These are phyloP conservation scores for Nematocida sp. DNA, from an alignment of 371 early-diverging fungal species.

Conservation along the genomic window DNA sequence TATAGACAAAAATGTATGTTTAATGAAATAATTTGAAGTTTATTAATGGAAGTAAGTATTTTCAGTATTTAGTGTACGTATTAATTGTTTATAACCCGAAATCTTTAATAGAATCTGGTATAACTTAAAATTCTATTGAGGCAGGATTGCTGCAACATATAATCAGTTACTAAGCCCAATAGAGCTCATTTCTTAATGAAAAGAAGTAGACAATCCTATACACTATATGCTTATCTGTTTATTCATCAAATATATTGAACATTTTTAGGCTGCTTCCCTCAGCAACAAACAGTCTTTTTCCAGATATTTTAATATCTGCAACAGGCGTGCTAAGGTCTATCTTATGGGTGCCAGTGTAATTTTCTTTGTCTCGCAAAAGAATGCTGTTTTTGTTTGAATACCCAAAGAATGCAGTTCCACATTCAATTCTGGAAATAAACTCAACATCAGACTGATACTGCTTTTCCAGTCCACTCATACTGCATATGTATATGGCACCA, in stretches of 20 bases:
- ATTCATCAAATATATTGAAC: slow-evolving; percentile 55
- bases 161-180: too few relatives aligned
- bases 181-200: too few relatives aligned
- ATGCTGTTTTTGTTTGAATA: slow-evolving; percentile 47
- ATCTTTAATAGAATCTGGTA: too few relatives aligned
- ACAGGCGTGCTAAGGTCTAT: slow-evolving; percentile 30
- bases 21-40: too few relatives aligned
- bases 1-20: too few relatives aligned
- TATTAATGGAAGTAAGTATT: too few relatives aligned
- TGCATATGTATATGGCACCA: slow-evolving; percentile 37
- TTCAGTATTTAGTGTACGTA: too few relatives aligned
- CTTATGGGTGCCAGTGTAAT: slow-evolving; percentile 41
- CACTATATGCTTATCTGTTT: neutral
- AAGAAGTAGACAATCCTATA: too few relatives aligned
- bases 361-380: slow-evolving; percentile 47
- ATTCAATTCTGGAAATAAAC: slow-evolving; percentile 55
- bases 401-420: slow-evolving; percentile 55
- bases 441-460: slow-evolving; percentile 49
- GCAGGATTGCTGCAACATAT: too few relatives aligned
- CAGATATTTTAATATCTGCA: slow-evolving; percentile 52
- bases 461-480: slow-evolving; percentile 7
- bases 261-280: slow-evolving; percentile 32
- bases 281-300: slow-evolving; percentile 50
- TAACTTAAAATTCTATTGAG: too few relatives aligned
- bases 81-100: too few relatives aligned